A percentile compares a stretch with the other conserved stretches of the same genome.
Conservation (phyloP, 2,329 filamentous ascomycete species). For the Tolypocladium guangdongense region DNA sequence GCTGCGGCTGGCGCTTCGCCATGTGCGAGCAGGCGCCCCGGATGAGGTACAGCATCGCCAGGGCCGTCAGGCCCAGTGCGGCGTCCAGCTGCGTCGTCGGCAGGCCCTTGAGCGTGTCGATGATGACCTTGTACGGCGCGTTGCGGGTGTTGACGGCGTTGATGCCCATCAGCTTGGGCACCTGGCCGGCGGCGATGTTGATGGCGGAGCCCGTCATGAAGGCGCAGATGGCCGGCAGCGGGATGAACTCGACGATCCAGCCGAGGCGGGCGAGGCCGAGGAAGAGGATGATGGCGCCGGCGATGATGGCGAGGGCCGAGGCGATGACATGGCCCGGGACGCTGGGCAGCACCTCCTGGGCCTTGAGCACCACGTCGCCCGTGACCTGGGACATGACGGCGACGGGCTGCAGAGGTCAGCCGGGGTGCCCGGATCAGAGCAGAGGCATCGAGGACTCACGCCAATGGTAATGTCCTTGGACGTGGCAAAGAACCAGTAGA, state of each 20-base stretch:
- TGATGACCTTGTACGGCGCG: conserved; percentile 37
- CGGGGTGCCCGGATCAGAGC: neutral
- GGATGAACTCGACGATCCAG: conserved; percentile 44
- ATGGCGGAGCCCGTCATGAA: conserved; percentile 44
- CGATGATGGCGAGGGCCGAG: conserved; percentile 35
- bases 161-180: conserved; percentile 40
- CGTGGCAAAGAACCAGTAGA: conserved; percentile 97
- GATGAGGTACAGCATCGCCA: conserved; percentile 57
- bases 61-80: conserved; percentile 59
- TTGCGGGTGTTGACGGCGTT: conserved; percentile 37
- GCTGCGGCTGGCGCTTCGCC: conserved; percentile 55
- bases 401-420: conserved; percentile 31
- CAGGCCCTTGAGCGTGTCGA: conserved; percentile 36
- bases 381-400: conserved; percentile 43
- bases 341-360: conserved; percentile 25
- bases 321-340: conserved; percentile 32
- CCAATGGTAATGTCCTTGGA: conserved; percentile 87
- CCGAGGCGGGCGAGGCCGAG: conserved; percentile 39
- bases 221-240: conserved; percentile 39
- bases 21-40: conserved; percentile 50
- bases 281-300: conserved; percentile 36
- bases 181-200: conserved; percentile 38
- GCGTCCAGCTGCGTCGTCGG: conserved; percentile 51
- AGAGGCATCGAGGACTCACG: conserved; percentile 32
- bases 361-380: conserved; percentile 33